Percentiles rank a stretch among this genome's conserved stretches.
Conservation (phyloP, 371 early-diverging fungal genomes). For the Mortierella sp. region DNA sequence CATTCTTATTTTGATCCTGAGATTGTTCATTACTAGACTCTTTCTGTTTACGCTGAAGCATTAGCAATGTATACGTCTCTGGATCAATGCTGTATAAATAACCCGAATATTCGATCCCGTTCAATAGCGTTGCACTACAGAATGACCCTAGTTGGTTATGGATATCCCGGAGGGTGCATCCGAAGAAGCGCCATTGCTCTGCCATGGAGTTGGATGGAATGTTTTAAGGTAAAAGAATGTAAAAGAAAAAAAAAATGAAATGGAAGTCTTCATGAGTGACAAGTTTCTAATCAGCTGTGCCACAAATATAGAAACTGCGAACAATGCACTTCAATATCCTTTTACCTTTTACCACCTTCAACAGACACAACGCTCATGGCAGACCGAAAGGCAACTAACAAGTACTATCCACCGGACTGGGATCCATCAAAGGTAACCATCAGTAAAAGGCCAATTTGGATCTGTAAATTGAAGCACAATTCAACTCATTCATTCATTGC, state of each 20-base stretch:
- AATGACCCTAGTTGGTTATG: conserved; percentile 18
- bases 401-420: conserved; percentile 83
- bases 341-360: not conserved
- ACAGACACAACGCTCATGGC: conserved; percentile 23
- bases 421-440: conserved; percentile 70
- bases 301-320: not conserved
- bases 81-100: conserved; percentile 56
- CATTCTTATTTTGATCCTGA: not conserved
- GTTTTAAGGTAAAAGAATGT: not conserved
- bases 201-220: conserved; percentile 20
- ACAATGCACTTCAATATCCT: not conserved
- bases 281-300: not conserved
- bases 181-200: conserved; percentile 38
- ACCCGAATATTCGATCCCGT: conserved; percentile 33
- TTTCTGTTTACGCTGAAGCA: conserved; percentile 14
- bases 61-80: conserved; percentile 42
- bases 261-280: too few relatives aligned
- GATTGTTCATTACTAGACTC: not conserved
- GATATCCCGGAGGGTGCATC: conserved; percentile 27
- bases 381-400: conserved; percentile 63
- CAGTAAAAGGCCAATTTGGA: not conserved
- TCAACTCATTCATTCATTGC: not conserved
- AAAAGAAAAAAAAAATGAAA: not conserved
- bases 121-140: conserved; percentile 27
- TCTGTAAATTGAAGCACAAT: not conserved